A percentile compares a stretch with the other conserved stretches of the same genome.
These are phyloP conservation scores for Neopestalotiopsis sp. DNA, from an alignment of 2,329 filamentous ascomycete genomes.

Conservation along the genomic window DNA sequence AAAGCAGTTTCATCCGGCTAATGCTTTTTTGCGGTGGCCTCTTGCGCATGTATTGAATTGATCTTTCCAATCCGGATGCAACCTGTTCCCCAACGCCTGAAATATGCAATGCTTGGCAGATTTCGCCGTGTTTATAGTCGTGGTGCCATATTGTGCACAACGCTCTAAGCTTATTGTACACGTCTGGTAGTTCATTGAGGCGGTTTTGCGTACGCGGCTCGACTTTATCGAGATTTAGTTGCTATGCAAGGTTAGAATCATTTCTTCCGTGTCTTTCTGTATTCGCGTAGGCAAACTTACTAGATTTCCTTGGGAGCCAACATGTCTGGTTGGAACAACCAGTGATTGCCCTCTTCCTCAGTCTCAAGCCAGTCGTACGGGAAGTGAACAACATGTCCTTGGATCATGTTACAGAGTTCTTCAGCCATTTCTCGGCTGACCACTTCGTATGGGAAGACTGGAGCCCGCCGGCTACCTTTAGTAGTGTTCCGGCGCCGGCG, in stretches of 20 bases:
- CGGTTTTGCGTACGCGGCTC: constrained; percentile 16
- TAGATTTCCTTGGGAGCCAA: constrained; percentile 98
- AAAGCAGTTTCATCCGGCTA: neutral
- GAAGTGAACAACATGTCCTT: constrained; percentile 89
- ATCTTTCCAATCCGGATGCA: neutral
- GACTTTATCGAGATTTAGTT: constrained; percentile 22
- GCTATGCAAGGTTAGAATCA: constrained; percentile 28
- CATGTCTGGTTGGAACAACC: constrained; percentile 95
- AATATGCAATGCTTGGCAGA: neutral
- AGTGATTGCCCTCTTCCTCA: constrained; percentile 92
- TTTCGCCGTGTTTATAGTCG: neutral
- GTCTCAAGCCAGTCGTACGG: constrained; percentile 95
- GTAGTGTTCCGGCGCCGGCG: constrained; percentile 73
- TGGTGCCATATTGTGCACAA: neutral
- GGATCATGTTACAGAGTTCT: constrained; percentile 78
- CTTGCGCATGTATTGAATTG: neutral
- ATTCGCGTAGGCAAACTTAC: constrained; percentile 57
- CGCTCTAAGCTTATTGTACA: neutral
- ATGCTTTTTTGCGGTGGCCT: neutral
- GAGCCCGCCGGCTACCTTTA: constrained; percentile 68
- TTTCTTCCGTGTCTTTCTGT: neutral
- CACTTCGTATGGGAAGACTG: constrained; percentile 74
- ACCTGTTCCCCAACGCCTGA: neutral
- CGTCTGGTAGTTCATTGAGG: neutral
- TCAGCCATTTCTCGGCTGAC: constrained; percentile 79